phyloP scores from a whole-genome alignment of 441 rosid genomes.

The Arabidopsis hybrid region DNA sequence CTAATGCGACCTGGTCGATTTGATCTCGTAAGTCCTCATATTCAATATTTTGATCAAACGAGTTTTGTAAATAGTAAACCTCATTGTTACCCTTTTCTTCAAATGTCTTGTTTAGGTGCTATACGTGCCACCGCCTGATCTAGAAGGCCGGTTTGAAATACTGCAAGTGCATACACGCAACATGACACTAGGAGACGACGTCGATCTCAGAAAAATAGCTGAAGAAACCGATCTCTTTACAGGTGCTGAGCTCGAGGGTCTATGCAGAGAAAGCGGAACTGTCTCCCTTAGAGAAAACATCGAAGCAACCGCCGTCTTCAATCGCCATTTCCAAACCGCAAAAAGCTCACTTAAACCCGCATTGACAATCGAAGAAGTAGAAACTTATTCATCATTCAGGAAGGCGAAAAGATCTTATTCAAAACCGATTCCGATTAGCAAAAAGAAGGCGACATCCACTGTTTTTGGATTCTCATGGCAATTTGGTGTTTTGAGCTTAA shows the following conservation, averaged over 20 bases:
- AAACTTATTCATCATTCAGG: slow-evolving; percentile 66
- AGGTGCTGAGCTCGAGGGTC: slow-evolving; percentile 85
- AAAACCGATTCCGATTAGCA: slow-evolving; percentile 15
- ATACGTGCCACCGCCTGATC: slow-evolving; percentile 86
- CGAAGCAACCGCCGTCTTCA: slow-evolving; percentile 58
- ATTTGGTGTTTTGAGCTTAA: slow-evolving; percentile 48
- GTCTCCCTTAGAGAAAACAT: slow-evolving; percentile 90
- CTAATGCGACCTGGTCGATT: slow-evolving; percentile 96
- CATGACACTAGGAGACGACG: slow-evolving; percentile 73
- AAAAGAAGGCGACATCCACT: slow-evolving; percentile 34
- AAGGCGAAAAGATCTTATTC: slow-evolving; percentile 38
- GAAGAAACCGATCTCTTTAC: slow-evolving; percentile 84
- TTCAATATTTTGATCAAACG: slow-evolving; percentile 1
- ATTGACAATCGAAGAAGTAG: slow-evolving; percentile 64
- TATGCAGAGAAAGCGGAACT: slow-evolving; percentile 87
- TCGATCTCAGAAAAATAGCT: slow-evolving; percentile 74
- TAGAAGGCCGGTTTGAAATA: slow-evolving; percentile 81
- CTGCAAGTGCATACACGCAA: slow-evolving; percentile 81
- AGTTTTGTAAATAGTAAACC: not conserved
- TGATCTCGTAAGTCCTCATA: slow-evolving; percentile 66
- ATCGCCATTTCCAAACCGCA: slow-evolving; percentile 72
- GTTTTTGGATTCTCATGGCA: slow-evolving; percentile 38
- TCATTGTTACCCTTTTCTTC: not conserved
- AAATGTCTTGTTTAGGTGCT: slow-evolving; percentile 57
- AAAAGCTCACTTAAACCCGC: slow-evolving; percentile 79